phyloP scores from a whole-genome alignment of 1,139 yeast species.

The Saccharomycopsis phalli region DNA sequence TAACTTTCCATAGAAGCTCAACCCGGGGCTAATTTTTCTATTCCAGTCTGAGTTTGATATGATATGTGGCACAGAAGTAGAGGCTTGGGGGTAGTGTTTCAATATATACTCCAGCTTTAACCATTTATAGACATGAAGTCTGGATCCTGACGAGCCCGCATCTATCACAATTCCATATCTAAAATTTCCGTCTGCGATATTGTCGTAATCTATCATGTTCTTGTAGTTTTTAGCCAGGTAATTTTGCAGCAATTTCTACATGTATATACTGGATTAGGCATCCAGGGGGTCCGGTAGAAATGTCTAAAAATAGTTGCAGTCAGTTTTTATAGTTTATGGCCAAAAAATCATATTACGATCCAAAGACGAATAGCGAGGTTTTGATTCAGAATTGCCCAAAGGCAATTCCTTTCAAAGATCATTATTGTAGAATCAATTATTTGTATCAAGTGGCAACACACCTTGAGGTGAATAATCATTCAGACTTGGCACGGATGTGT shows the following conservation, averaged over 20 bases:
- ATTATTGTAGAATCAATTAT: constrained; percentile 16
- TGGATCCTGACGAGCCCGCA: constrained; percentile 76
- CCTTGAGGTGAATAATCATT: neutral
- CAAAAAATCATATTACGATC: constrained; percentile 1
- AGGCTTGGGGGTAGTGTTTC: constrained; percentile 20
- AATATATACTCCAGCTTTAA: constrained; percentile 34
- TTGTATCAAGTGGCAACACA: constrained; percentile 14
- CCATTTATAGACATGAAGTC: constrained; percentile 66
- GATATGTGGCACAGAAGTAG: constrained; percentile 52
- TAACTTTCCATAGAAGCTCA: constrained; percentile 46
- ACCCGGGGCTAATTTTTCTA: constrained; percentile 57
- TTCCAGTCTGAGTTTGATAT: constrained; percentile 53
- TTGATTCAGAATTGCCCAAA: constrained; percentile 6
- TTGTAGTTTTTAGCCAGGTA: neutral
- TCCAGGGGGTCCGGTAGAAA: too few species aligned
- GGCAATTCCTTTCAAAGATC: constrained; percentile 13
- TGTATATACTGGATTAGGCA: too few species aligned
- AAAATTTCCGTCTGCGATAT: constrained; percentile 9
- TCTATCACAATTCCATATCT: constrained; percentile 67
- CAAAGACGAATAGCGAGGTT: constrained; percentile 2
- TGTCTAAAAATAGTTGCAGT: too few species aligned
- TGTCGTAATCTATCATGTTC: constrained; percentile 1
- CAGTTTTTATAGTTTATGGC: neutral
- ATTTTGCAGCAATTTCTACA: too few species aligned
- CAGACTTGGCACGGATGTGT: constrained; percentile 13